Evolutionary conservation across 257 asterid species (phyloP).

Genomic region (Penstemon barbatus): DNA sequence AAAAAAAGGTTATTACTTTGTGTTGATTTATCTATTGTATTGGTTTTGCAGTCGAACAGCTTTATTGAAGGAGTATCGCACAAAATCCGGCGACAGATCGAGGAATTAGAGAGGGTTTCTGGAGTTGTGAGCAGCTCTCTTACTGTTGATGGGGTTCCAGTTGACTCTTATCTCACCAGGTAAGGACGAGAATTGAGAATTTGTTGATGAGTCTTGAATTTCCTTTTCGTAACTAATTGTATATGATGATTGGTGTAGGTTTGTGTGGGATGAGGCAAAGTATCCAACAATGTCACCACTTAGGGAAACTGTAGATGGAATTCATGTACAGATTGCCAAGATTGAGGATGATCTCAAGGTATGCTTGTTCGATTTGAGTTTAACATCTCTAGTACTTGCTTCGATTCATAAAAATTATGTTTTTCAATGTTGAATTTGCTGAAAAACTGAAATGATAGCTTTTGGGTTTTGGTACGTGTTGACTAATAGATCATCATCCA

Average conservation of each 20-base stretch:
- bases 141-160: conserved; percentile 94
- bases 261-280: conserved; percentile 90
- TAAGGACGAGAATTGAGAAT: conserved; percentile 15
- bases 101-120: conserved; percentile 83
- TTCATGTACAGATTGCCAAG: conserved; percentile 73
- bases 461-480: neutral
- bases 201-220: conserved; percentile 6
- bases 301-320: conserved; percentile 77
- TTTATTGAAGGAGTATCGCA: conserved; percentile 87
- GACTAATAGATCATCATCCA: neutral
- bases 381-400: conserved; percentile 3
- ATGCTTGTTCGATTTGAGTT: conserved; percentile 13
- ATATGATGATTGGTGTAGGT: conserved; percentile 43
- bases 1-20: too few relatives aligned
- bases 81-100: conserved; percentile 84
- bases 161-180: conserved; percentile 91
- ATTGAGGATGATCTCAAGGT: conserved; percentile 98
- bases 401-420: neutral
- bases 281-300: conserved; percentile 89
- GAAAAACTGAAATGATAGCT: neutral
- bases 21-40: too few relatives aligned
- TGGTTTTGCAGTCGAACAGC: conserved; percentile 41
- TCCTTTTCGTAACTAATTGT: neutral
- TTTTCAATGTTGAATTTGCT: neutral
- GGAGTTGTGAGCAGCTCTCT: conserved; percentile 78